Evolutionary conservation across 306 rosid species (phyloP).

Genomic region (Citrullus amarus): DNA sequence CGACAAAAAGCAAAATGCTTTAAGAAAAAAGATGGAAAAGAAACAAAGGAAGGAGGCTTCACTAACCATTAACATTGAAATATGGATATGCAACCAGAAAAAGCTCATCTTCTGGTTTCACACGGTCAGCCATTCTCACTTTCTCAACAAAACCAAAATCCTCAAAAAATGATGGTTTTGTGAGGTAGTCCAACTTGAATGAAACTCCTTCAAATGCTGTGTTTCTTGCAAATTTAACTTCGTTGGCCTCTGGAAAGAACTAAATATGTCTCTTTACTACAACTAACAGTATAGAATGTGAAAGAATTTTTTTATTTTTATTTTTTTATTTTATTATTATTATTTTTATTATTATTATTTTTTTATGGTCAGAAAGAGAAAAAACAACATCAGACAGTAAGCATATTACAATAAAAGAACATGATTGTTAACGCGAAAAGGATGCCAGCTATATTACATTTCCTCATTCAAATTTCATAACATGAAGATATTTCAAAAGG

Average conservation of each 20-base stretch:
- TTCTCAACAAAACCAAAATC: constrained; percentile 85
- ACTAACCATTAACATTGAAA: constrained; percentile 86
- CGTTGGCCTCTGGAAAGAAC: constrained; percentile 98
- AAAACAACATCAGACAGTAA: neutral
- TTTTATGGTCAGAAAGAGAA: neutral
- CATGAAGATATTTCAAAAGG: neutral
- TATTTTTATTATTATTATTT: no score
- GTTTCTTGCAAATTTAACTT: constrained; percentile 78
- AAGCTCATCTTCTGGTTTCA: constrained; percentile 71
- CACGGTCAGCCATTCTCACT: constrained; percentile 84
- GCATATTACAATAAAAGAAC: neutral
- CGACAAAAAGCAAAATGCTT: neutral
- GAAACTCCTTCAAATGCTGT: constrained; percentile 66
- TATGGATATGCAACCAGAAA: constrained; percentile 88
- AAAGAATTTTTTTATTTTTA: constrained; percentile 1
- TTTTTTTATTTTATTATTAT: no score
- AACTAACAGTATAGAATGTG: constrained; percentile 13
- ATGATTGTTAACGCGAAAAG: neutral
- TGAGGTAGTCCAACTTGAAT: constrained; percentile 82
- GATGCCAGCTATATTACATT: neutral
- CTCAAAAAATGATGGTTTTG: constrained; percentile 89
- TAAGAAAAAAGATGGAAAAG: neutral
- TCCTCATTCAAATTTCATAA: neutral
- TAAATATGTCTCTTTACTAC: constrained; percentile 29
- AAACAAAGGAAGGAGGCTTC: constrained; percentile 10